A percentile compares a stretch with the other conserved stretches of the same genome.
Evolutionary conservation across 768 basidiomycete species (phyloP).

Genomic region (Russula vinacea): DNA sequence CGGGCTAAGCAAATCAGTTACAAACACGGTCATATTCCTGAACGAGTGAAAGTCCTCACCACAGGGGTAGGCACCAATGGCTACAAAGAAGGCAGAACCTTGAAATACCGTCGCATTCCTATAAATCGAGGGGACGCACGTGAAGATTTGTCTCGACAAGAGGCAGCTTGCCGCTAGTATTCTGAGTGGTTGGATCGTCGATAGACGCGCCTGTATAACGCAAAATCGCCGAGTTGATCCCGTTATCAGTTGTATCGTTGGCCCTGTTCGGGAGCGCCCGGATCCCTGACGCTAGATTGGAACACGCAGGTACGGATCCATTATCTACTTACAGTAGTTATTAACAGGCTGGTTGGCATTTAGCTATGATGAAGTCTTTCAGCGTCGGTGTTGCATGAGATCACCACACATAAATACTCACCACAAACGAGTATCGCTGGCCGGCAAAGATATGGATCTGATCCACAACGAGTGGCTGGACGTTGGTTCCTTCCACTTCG

Average conservation of each 20-base stretch:
- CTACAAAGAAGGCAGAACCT: too few species aligned
- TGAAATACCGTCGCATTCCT: too few species aligned
- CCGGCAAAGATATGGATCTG: slow-evolving; percentile 45
- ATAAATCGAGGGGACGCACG: too few species aligned
- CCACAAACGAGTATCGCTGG: not conserved
- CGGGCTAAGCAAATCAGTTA: not conserved
- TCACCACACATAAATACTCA: not conserved
- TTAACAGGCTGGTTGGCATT: not conserved
- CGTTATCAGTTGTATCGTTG: not conserved
- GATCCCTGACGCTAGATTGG: not conserved
- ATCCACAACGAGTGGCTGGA: slow-evolving; percentile 41
- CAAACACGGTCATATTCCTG: too few species aligned
- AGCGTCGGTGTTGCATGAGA: not conserved
- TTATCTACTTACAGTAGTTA: not conserved
- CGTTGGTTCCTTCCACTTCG: slow-evolving; percentile 36
- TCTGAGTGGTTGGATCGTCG: too few species aligned
- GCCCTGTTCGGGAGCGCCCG: not conserved
- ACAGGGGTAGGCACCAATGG: too few species aligned
- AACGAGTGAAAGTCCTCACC: too few species aligned
- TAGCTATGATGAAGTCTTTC: not conserved
- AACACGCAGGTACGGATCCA: too few species aligned
- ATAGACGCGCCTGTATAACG: too few species aligned
- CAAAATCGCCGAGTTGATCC: too few species aligned
- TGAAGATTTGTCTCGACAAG: too few species aligned
- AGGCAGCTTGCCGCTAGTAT: too few species aligned